These are phyloP conservation scores for Sergeia podlipaevii DNA, from an alignment of 208 protist species.

Conservation along the genomic window DNA sequence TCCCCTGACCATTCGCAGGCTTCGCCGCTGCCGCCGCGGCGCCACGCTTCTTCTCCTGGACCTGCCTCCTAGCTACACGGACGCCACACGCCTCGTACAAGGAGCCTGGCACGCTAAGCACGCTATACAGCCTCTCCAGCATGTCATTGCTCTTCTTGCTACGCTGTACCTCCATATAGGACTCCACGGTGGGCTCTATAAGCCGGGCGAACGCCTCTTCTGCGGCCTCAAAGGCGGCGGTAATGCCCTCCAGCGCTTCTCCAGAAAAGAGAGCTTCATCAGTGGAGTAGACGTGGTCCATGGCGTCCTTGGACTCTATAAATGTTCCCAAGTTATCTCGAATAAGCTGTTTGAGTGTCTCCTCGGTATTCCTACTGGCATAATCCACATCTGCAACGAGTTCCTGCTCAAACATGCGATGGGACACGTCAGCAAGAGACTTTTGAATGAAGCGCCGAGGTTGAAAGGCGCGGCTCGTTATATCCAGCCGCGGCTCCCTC, in stretches of 20 bases:
- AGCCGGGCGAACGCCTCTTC: constrained; percentile 42
- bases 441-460: constrained; percentile 60
- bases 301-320: constrained; percentile 77
- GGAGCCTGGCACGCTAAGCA: constrained; percentile 62
- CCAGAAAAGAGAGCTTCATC: constrained; percentile 78
- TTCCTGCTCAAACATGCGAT: constrained; percentile 44
- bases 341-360: constrained; percentile 76
- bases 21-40: constrained; percentile 6
- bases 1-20: neutral
- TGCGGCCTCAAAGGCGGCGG: constrained; percentile 38
- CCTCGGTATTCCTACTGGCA: constrained; percentile 35
- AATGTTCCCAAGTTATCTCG: constrained; percentile 81
- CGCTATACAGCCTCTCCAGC: constrained; percentile 69
- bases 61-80: constrained; percentile 37
- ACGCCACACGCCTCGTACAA: constrained; percentile 73
- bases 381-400: constrained; percentile 31
- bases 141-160: constrained; percentile 50
- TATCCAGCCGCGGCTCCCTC: constrained; percentile 37
- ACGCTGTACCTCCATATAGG: constrained; percentile 43
- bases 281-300: constrained; percentile 64
- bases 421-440: constrained; percentile 30
- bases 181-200: constrained; percentile 53
- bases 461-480: constrained; percentile 73
- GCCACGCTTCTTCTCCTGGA: too few species aligned
- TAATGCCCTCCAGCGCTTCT: constrained; percentile 70